Evolutionary conservation across 208 protist species (phyloP), one percentile per base, ranked within the genome.

Genomic region (Trypanosoma grayi): DNA sequence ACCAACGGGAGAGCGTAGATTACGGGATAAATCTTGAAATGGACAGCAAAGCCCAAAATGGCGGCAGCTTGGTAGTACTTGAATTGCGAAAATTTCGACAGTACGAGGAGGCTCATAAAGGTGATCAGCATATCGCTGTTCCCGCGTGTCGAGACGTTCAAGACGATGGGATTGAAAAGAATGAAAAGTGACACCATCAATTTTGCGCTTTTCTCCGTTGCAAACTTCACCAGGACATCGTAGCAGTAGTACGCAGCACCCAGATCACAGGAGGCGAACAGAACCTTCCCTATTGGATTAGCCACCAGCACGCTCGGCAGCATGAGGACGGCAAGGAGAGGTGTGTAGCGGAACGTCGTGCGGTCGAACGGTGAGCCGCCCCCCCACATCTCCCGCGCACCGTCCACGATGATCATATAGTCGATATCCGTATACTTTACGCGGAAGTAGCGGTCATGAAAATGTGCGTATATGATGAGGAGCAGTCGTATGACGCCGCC

Each of bases 371-470:
- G 97, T 0, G 75, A 85, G 27, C 72, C 64, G 14, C 95, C 95
- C 16, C 69, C 18, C n/a, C 81, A 63, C 63, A 97, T 84, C 24
- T 85, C 74, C 43, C 46, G n/a, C 8, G 97, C 93, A 6, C 92
- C 97, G 60, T 98, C 97, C 4, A 96, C 90, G 59, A 98, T 92
- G 44, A 98, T 97, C 73, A 81, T 79, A 70, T 98, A 98, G 76
- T 98, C 97, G 24, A 98, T 97, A 70, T 98, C 97, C 7, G 95
- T 98, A 66, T 98, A 98, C 79, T 97, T 97, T 18, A 98, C 85
- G 10, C 77, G 64, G 34, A 92, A 90, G 45, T 71, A 66, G 22
- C 55, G 37, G 59, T 98, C 94, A 31, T 96, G 87, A 47, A 85
- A 92, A 4, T 68, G 57, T 28, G 87, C 77, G 66, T 94, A 97